phyloP scores from a whole-genome alignment of 2,329 filamentous ascomycete species.

The Dactylonectria estremocensis region DNA sequence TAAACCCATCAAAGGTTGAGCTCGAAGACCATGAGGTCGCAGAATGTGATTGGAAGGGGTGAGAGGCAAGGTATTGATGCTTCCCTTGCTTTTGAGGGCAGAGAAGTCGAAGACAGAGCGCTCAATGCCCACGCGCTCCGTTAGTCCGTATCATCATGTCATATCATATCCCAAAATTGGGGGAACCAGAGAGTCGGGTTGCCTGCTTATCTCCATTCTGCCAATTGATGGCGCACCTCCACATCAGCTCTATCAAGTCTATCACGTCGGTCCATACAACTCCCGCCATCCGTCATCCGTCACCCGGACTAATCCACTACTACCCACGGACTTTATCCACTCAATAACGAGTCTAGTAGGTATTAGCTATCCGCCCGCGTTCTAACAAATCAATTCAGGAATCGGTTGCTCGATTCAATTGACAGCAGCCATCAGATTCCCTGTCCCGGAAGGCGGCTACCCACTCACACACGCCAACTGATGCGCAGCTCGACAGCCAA shows the following conservation, averaged over 20 bases:
- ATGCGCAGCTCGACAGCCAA: background rate
- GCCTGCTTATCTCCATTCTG: background rate
- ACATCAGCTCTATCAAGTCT: too few species aligned
- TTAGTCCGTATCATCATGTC: background rate
- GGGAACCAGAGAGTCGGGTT: background rate
- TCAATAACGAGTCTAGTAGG: background rate
- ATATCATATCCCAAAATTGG: background rate
- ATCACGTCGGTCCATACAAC: background rate
- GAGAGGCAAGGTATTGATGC: background rate
- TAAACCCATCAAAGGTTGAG: background rate
- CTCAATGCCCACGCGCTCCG: background rate
- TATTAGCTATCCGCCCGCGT: background rate
- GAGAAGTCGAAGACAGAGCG: background rate
- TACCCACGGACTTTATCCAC: background rate
- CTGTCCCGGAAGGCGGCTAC: background rate
- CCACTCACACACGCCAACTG: background rate
- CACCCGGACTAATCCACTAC: background rate
- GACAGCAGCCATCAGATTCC: background rate
- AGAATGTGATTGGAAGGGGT: background rate
- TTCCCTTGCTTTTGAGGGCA: background rate
- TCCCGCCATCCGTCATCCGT: too few species aligned
- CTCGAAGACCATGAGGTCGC: background rate
- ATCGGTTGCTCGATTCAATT: slow-evolving; percentile 2
- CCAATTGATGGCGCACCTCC: background rate
- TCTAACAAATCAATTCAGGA: background rate